Evolutionary conservation across 257 asterid species (phyloP).

Genomic region (Plantago ovata): DNA sequence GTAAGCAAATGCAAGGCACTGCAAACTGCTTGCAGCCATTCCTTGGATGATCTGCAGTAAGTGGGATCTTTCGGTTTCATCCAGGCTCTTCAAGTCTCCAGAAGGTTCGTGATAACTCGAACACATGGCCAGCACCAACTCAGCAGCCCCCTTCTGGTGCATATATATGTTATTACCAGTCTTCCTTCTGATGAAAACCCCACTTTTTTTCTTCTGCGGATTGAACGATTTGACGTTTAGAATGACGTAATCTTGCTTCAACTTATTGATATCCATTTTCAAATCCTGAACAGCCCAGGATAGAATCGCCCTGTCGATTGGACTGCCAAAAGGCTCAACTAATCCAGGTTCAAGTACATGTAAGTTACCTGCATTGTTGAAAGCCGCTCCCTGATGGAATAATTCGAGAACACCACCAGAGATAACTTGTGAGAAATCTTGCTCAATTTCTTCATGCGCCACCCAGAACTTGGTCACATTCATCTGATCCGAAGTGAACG

Average conservation of each 20-base stretch:
- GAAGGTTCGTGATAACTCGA: conserved; percentile 40
- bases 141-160: conserved; percentile 92
- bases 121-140: conserved; percentile 61
- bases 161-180: conserved; percentile 20
- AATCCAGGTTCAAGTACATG: neutral
- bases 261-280: neutral
- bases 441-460: conserved; percentile 20
- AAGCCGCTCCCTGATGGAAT: neutral
- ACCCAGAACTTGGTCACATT: conserved; percentile 37
- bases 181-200: neutral
- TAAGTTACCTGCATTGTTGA: neutral
- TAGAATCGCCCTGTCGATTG: conserved; percentile 22
- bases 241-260: neutral
- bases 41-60: conserved; percentile 49
- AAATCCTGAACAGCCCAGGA: conserved; percentile 23
- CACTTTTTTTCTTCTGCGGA: neutral
- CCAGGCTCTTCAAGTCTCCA: conserved; percentile 38
- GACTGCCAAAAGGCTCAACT: neutral
- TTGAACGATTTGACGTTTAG: conserved; percentile 6
- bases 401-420: neutral
- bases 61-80: conserved; percentile 17
- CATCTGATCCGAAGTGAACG: conserved; percentile 11
- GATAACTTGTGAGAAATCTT: neutral
- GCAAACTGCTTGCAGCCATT: conserved; percentile 70
- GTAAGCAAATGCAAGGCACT: conserved; percentile 75